Conservation (phyloP, 129 eudicot species). For the Calendula officinalis region DNA sequence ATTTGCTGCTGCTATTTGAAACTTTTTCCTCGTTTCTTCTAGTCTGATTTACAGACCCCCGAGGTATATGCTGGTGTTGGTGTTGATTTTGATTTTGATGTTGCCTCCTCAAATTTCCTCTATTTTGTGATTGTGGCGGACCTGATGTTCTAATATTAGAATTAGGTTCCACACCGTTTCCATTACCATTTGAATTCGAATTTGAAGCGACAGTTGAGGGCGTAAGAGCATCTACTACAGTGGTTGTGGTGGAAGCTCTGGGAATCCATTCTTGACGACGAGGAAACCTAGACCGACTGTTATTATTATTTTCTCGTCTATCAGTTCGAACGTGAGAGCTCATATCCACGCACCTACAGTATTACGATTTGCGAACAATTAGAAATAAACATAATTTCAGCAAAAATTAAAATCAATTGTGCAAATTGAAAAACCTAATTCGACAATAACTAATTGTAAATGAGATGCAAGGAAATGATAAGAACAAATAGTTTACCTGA, state of each 20-base stretch:
- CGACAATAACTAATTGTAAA: neutral
- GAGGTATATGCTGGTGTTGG: conserved; percentile 16
- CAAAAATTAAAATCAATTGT: neutral
- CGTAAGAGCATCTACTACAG: conserved; percentile 3
- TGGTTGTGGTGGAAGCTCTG: conserved; percentile 38
- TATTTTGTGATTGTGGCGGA: conserved; percentile 25
- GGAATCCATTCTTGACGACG: conserved; percentile 82
- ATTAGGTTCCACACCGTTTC: conserved; percentile 27
- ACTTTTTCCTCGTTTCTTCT: conserved; percentile 37
- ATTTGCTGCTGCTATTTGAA: conserved; percentile 23
- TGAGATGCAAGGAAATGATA: conserved; percentile 3
- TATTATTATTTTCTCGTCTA: conserved; percentile 44
- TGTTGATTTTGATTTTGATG: conserved; percentile 3
- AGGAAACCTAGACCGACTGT: conserved; percentile 36
- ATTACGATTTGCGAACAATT: neutral
- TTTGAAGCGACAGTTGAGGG: conserved; percentile 12
- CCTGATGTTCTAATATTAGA: conserved; percentile 12
- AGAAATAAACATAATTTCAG: neutral
- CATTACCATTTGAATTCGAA: neutral
- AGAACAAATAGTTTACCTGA: conserved; percentile 17
- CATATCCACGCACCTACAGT: conserved; percentile 48
- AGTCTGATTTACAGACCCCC: conserved; percentile 29
- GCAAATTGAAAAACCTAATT: conserved; percentile 18
- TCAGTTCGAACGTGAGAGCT: conserved; percentile 59
- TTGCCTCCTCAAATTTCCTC: conserved; percentile 37